phyloP scores from a whole-genome alignment of 345 rosid genomes.

The Eucalyptus marginata region DNA sequence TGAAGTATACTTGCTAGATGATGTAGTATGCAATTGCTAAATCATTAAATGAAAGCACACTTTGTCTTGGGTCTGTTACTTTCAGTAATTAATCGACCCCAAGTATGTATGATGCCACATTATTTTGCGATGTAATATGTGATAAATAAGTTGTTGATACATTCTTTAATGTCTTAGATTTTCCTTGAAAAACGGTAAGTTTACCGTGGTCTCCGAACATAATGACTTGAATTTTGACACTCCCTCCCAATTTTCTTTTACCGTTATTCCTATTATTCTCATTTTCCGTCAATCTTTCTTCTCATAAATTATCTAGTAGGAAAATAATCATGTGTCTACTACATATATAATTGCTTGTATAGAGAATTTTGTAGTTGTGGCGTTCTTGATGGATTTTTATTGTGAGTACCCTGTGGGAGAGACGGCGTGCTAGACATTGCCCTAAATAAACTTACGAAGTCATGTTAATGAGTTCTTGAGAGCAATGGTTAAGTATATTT shows the following conservation, averaged over 20 bases:
- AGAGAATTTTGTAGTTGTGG: background rate
- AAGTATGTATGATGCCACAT: too few relatives aligned
- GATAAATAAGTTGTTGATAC: background rate
- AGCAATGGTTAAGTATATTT: background rate
- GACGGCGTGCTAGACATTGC: background rate
- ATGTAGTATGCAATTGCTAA: background rate
- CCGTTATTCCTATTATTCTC: background rate
- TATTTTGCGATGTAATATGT: background rate
- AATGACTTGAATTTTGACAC: background rate
- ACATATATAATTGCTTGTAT: background rate
- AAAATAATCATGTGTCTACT: background rate
- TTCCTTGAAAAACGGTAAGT: background rate
- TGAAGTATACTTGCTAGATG: background rate
- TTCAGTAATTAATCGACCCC: background rate
- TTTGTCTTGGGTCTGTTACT: background rate
- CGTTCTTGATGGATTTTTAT: too few relatives aligned
- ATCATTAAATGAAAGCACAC: background rate
- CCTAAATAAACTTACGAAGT: background rate
- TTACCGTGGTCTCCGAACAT: background rate
- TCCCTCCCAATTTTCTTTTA: background rate
- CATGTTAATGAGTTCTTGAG: background rate
- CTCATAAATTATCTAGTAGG: background rate
- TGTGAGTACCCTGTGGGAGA: background rate
- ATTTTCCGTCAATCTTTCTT: background rate
- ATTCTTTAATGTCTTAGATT: background rate